phyloP scores from a whole-genome alignment of 495 filamentous ascomycete genomes.

The Penicillium cataractarum region DNA sequence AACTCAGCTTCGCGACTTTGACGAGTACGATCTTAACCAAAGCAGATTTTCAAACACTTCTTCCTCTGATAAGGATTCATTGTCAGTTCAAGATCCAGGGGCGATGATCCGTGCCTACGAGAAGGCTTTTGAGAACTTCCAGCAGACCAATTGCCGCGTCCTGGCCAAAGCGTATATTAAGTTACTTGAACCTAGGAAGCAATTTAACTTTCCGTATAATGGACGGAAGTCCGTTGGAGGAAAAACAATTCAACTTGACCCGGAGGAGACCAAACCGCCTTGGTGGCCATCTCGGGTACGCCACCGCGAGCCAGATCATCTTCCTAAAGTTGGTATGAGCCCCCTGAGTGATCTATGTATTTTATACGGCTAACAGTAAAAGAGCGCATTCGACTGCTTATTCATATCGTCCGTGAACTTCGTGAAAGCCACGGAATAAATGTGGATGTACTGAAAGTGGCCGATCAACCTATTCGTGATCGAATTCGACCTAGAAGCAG shows the following conservation, averaged over 20 bases:
- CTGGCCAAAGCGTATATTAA: conserved; percentile 81
- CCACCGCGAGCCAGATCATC: conserved; percentile 80
- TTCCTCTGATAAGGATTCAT: too few species aligned
- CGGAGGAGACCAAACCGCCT: conserved; percentile 55
- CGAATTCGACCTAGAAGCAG: conserved; percentile 42
- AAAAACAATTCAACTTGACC: conserved; percentile 36
- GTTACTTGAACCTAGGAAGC: conserved; percentile 80
- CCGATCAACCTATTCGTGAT: conserved; percentile 46
- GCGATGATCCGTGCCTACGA: too few species aligned
- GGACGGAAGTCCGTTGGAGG: conserved; percentile 48
- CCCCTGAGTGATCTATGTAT: too few species aligned
- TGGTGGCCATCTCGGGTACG: conserved; percentile 76
- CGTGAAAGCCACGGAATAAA: conserved; percentile 41
- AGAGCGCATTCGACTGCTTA: conserved; percentile 65
- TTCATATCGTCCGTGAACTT: conserved; percentile 59
- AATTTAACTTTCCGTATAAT: conserved; percentile 79
- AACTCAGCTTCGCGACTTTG: too few species aligned
- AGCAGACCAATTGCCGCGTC: conserved; percentile 68
- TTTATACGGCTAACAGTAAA: neutral
- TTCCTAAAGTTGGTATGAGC: conserved; percentile 67
- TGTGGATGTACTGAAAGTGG: conserved; percentile 38
- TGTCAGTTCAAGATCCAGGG: too few species aligned
- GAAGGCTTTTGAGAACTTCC: conserved; percentile 65
- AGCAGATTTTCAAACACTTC: too few species aligned
- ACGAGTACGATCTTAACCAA: too few species aligned